A percentile compares a stretch with the other conserved stretches of the same genome.
Evolutionary conservation across 2,329 filamentous ascomycete genomes (phyloP).

Genomic region (Sporothrix schenckii): DNA sequence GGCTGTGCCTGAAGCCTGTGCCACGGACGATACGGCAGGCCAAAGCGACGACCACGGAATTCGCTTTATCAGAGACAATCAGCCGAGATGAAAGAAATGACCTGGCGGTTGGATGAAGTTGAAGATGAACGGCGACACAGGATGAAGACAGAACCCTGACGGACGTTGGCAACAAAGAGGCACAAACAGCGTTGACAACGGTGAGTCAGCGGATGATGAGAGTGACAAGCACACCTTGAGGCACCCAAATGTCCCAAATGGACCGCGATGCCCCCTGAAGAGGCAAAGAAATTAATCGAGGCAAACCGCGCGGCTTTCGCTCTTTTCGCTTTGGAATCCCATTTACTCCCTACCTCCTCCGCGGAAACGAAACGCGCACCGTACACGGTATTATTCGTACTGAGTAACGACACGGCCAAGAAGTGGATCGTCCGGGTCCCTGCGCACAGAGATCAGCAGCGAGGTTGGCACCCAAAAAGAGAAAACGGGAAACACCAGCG

Average conservation of each 20-base stretch:
- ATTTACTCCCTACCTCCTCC: background rate
- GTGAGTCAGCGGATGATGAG: background rate
- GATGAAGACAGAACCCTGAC: background rate
- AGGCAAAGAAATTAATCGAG: slow-evolving; percentile 1
- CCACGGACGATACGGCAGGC: slow-evolving; percentile 8
- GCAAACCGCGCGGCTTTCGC: slow-evolving; percentile 17
- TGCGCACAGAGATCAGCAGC: slow-evolving; percentile 5
- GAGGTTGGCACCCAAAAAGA: background rate
- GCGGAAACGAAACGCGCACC: slow-evolving; percentile 8
- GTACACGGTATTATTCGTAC: background rate
- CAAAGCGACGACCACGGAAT: background rate
- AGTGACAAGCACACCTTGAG: background rate
- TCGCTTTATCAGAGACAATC: slow-evolving; percentile 28
- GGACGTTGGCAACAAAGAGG: slow-evolving; percentile 1
- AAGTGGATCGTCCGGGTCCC: slow-evolving; percentile 15
- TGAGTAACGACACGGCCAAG: background rate
- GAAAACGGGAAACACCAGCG: slow-evolving; percentile 10
- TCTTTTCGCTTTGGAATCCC: background rate
- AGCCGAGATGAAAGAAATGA: slow-evolving; percentile 19
- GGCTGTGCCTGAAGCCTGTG: background rate
- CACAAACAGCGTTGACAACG: background rate
- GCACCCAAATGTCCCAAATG: background rate
- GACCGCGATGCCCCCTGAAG: background rate
- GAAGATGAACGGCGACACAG: background rate
- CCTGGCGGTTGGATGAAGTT: background rate